Evolutionary conservation across 2,329 filamentous ascomycete species (phyloP), one percentile per base, ranked within the genome.

Genomic region (Xylariaceae sp.): DNA sequence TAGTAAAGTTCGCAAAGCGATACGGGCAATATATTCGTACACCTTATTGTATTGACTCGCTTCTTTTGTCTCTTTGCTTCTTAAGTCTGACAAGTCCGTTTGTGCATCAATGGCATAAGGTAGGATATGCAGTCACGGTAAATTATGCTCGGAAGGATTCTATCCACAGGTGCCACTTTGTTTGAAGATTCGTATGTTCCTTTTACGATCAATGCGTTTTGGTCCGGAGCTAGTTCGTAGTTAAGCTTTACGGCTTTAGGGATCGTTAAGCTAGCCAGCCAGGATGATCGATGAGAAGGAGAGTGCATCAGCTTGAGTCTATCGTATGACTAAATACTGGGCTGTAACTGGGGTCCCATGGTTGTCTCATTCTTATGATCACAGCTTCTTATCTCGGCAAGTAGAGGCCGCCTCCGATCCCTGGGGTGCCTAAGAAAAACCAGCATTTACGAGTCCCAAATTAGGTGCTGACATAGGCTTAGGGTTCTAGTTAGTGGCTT

Each of bases 171-270:
- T 5, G 18, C 15, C 21, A 13, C 30, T 53, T 46, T 27, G 24
- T 21, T 21, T 24, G 4, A 16, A 21, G 27, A 13, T n/a, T 24
- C 8, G 18, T 9, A 6, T 15, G 15, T 30, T n/a, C 33, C 18
- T 15, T 26, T 46, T 33, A 27, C 41, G 41, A 46, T 23, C 13
- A n/a, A 13, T 41, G 23, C 16, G 5, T 27, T 27, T 45, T 53
- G 52, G 49, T 16, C n/a, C 26, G 26, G 23, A 37, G 35, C 39
- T 40, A 40, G 24, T 26, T 5, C 20, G 32, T 16, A 29, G 6
- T 51, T 41, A 55, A 55, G 52, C 52, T 46, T 54, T 50, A 33
- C 26, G 45, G 45, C 46, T 41, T 40, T 24, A 8, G 36, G 35
- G 45, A 29, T 50, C 29, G 15, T 29, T 30, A 23, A 41, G 32